Evolutionary conservation across 768 basidiomycete species (phyloP).

Genomic region (Dacryopinax spathularia): DNA sequence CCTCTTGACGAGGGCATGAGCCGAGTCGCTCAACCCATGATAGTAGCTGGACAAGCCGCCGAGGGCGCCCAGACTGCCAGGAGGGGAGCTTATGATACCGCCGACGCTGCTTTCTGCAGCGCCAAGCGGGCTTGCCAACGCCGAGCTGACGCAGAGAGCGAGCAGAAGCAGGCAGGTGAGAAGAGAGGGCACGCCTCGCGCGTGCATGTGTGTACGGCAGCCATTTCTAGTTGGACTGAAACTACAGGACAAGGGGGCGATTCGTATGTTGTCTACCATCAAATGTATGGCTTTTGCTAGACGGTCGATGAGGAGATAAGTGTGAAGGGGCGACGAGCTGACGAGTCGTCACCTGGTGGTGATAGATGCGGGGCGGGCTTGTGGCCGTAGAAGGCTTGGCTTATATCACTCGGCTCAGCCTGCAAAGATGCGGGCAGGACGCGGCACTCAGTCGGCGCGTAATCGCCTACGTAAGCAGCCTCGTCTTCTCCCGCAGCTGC

Average conservation of each 20-base stretch:
- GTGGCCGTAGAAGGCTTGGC: background rate
- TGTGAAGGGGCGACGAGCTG: background rate
- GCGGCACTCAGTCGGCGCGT: too few relatives aligned
- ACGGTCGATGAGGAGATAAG: background rate
- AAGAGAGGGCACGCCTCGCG: background rate
- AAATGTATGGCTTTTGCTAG: slow-evolving; percentile 1
- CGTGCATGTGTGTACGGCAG: background rate
- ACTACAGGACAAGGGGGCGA: slow-evolving; percentile 4
- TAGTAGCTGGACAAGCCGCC: background rate
- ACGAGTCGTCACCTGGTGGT: background rate
- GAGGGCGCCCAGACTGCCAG: background rate
- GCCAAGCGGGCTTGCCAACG: background rate
- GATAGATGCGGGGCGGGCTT: background rate
- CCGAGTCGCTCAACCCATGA: slow-evolving; percentile 1
- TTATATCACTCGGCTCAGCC: background rate
- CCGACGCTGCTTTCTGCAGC: background rate
- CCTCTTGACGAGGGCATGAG: background rate
- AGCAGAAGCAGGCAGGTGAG: background rate
- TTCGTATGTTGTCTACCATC: slow-evolving; percentile 4
- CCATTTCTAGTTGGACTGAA: background rate
- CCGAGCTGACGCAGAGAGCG: background rate
- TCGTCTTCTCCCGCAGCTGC: background rate
- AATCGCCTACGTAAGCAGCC: slow-evolving; percentile 1
- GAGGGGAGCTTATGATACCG: background rate
- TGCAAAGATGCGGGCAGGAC: too few relatives aligned